Percentiles rank a stretch among this genome's conserved stretches.
phyloP scores from a whole-genome alignment of 2,329 filamentous ascomycete species.

The Trichoderma afroharzianum region DNA sequence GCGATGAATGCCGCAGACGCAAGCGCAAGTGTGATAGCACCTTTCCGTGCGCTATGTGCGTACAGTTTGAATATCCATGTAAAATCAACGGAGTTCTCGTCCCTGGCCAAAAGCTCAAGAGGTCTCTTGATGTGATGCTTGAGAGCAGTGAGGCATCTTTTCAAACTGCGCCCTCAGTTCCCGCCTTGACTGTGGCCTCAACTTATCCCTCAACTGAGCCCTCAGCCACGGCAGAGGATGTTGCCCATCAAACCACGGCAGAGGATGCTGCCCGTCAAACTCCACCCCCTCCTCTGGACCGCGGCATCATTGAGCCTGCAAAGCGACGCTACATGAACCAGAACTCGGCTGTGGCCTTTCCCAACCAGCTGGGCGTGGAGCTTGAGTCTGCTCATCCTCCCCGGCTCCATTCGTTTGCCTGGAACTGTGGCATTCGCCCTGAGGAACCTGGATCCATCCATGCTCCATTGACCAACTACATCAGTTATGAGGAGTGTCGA shows the following conservation, averaged over 20 bases:
- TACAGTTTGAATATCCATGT: too few relatives aligned
- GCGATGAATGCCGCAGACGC: conserved; percentile 17
- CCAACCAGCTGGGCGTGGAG: conserved; percentile 18
- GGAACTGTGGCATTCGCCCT: conserved; percentile 21
- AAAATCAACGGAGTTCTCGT: too few relatives aligned
- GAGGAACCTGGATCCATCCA: conserved; percentile 8
- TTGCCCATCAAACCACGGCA: background rate
- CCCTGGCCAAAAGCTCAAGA: background rate
- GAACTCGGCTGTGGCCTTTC: conserved; percentile 21
- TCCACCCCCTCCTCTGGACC: background rate
- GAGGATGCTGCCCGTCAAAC: background rate
- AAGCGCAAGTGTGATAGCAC: conserved; percentile 20
- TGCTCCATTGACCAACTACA: background rate
- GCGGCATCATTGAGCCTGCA: background rate
- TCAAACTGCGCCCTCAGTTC: background rate
- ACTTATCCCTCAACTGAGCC: background rate
- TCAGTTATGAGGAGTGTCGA: conserved; percentile 15
- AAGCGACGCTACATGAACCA: conserved; percentile 19
- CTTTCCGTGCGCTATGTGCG: too few relatives aligned
- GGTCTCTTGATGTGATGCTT: background rate
- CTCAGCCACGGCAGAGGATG: background rate
- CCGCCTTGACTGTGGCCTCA: background rate
- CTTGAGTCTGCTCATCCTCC: conserved; percentile 16
- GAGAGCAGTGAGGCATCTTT: background rate
- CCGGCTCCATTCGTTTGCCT: conserved; percentile 22